Percentiles rank a stretch among this genome's conserved stretches.
Conservation (phyloP, 2,329 filamentous ascomycete species). For the Lomentospora prolificans region DNA sequence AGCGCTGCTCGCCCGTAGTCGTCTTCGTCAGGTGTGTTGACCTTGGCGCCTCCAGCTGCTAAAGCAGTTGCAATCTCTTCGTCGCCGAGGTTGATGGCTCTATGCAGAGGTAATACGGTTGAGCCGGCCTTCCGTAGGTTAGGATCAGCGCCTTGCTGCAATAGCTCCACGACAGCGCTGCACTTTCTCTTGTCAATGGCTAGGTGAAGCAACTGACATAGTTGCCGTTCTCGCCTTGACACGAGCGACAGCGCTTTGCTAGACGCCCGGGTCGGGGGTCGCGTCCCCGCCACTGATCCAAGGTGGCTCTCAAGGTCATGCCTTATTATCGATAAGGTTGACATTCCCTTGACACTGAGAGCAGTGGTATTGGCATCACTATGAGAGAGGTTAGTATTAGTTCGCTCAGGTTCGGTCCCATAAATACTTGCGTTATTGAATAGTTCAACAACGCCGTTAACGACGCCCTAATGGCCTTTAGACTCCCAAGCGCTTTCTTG, state of each 20-base stretch:
- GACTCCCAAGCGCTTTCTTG: not conserved
- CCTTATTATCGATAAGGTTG: not conserved
- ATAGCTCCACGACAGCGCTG: conserved; percentile 14
- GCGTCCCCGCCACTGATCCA: not conserved
- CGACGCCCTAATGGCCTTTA: conserved; percentile 2
- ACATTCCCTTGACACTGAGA: not conserved
- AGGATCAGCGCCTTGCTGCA: conserved; percentile 15
- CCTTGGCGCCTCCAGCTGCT: conserved; percentile 15
- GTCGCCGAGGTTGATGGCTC: conserved; percentile 14
- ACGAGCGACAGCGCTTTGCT: conserved; percentile 1
- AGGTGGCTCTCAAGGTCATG: not conserved
- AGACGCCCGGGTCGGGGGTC: not conserved
- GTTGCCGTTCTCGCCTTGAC: conserved; percentile 1
- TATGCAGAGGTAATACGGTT: conserved; percentile 13
- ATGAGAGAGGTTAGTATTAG: not conserved
- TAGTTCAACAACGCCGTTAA: not conserved
- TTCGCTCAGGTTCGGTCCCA: not conserved
- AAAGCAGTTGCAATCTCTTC: conserved; percentile 14
- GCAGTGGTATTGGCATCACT: not conserved
- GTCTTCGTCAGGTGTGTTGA: conserved; percentile 12
- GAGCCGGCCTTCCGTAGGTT: conserved; percentile 12
- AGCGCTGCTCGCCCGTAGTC: conserved; percentile 14
- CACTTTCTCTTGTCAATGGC: conserved; percentile 16
- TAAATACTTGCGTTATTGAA: not conserved
- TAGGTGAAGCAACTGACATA: conserved; percentile 13